A percentile compares a stretch with the other conserved stretches of the same genome.
These are phyloP conservation scores for Lignosus rhinocerotis DNA, from an alignment of 1,284 basidiomycete genomes.

Conservation along the genomic window DNA sequence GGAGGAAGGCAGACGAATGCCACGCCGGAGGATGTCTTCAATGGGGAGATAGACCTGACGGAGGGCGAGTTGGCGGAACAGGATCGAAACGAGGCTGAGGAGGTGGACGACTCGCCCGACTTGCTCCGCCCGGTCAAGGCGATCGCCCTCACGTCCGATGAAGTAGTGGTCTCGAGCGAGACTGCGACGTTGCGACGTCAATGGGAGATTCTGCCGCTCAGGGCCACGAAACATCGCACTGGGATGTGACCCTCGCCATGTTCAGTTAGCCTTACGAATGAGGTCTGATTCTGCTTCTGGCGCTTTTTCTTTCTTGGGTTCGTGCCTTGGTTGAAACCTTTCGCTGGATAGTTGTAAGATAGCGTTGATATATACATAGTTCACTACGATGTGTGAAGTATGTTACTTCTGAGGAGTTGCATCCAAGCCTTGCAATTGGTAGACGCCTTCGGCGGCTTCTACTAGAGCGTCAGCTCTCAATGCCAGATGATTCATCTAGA, in stretches of 20 bases:
- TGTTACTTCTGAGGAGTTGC: too few species aligned
- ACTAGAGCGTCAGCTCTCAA: too few species aligned
- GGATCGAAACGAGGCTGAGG: slow-evolving; percentile 72
- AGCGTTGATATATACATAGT: too few species aligned
- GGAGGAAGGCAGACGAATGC: slow-evolving; percentile 42
- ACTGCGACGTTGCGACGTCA: slow-evolving; percentile 36
- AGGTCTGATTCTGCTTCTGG: too few species aligned
- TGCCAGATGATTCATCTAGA: too few species aligned
- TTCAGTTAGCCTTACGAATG: not conserved
- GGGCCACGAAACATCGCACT: slow-evolving; percentile 30
- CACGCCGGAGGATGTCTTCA: slow-evolving; percentile 64
- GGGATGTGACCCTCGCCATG: not conserved
- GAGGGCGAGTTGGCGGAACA: slow-evolving; percentile 78
- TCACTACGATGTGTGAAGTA: too few species aligned
- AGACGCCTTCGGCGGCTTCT: too few species aligned
- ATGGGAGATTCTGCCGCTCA: slow-evolving; percentile 43
- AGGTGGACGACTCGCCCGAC: slow-evolving; percentile 72
- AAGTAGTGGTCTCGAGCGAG: slow-evolving; percentile 28
- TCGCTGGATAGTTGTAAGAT: too few species aligned
- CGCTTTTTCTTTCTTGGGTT: not conserved
- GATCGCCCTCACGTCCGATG: slow-evolving; percentile 37
- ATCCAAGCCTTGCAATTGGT: too few species aligned
- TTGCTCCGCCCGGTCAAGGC: slow-evolving; percentile 42
- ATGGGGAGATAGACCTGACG: slow-evolving; percentile 63
- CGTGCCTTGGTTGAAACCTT: too few species aligned